Evolutionary conservation across 2,329 filamentous ascomycete species (phyloP).

Genomic region (Bimuria novae-zelandiae): DNA sequence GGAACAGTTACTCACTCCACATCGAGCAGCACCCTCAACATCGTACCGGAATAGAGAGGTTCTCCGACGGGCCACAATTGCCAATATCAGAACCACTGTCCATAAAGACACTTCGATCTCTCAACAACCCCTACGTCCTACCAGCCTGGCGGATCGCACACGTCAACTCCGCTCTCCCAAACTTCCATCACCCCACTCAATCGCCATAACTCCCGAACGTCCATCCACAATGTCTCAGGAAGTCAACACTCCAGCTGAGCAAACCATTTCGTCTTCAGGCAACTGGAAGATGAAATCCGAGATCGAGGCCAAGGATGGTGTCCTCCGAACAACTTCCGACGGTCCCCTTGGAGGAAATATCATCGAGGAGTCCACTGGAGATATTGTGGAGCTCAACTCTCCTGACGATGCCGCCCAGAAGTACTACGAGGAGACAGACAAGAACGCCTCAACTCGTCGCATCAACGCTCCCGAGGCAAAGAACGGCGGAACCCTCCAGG

Average conservation of each 20-base stretch:
- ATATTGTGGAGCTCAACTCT: constrained; percentile 13
- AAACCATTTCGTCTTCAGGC: background rate
- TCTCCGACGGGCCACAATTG: no score
- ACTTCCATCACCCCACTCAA: no score
- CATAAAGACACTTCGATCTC: background rate
- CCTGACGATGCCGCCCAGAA: constrained; percentile 5
- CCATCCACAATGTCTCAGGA: background rate
- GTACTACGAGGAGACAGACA: background rate
- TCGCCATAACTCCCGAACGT: background rate
- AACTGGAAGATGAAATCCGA: background rate
- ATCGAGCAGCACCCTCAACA: background rate
- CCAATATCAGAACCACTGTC: background rate
- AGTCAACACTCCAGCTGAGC: background rate
- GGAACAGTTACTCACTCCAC: background rate
- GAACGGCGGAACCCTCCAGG: constrained; percentile 15
- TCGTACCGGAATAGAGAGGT: background rate
- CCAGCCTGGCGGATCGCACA: no score
- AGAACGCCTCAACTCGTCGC: background rate
- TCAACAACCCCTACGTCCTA: no score
- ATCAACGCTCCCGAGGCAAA: constrained; percentile 12
- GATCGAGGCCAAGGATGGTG: background rate
- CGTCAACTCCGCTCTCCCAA: no score
- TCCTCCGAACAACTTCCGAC: constrained; percentile 10
- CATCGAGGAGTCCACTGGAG: constrained; percentile 11
- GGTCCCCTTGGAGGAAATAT: constrained; percentile 4